Evolutionary conservation across 495 filamentous ascomycete genomes (phyloP).

Genomic region (Trichoderma gamsii): DNA sequence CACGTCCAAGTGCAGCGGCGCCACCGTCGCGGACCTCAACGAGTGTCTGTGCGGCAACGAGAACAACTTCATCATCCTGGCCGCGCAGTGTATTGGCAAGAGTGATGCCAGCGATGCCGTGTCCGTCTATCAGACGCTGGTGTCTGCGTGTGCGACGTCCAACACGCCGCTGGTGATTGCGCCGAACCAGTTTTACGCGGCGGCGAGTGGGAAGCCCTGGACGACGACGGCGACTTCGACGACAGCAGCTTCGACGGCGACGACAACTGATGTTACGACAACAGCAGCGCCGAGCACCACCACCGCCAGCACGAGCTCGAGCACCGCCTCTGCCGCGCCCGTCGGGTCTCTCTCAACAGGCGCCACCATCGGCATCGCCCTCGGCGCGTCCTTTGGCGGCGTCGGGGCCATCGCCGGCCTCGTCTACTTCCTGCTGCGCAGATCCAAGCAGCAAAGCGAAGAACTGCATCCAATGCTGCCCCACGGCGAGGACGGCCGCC

Average conservation of each 20-base stretch:
- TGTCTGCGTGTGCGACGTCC: conserved; percentile 25
- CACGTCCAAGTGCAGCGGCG: conserved; percentile 27
- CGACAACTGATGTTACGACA: conserved; percentile 22
- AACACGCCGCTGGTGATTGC: conserved; percentile 26
- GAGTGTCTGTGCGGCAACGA: conserved; percentile 39
- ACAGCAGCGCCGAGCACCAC: conserved; percentile 21
- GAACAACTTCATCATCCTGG: conserved; percentile 37
- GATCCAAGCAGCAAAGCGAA: conserved; percentile 22
- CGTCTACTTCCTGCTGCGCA: conserved; percentile 24
- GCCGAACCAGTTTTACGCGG: conserved; percentile 31
- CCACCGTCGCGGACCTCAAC: conserved; percentile 32
- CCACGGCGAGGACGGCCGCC: conserved; percentile 18
- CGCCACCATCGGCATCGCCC: conserved; percentile 25
- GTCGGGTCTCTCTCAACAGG: conserved; percentile 20
- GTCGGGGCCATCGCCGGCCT: conserved; percentile 21
- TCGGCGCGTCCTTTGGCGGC: conserved; percentile 22
- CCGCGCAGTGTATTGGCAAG: conserved; percentile 36
- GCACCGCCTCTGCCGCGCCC: not conserved
- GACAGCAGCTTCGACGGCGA: conserved; percentile 13
- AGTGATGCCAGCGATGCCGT: conserved; percentile 26
- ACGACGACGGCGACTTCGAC: conserved; percentile 24
- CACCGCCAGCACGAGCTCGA: not conserved
- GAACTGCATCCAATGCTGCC: conserved; percentile 33
- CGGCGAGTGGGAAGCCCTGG: conserved; percentile 23
- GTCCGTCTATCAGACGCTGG: conserved; percentile 33